Evolutionary conservation across 352 stramenopile species (phyloP), one percentile per base, ranked within the genome.

Genomic region (Phytophthora pinifolia): DNA sequence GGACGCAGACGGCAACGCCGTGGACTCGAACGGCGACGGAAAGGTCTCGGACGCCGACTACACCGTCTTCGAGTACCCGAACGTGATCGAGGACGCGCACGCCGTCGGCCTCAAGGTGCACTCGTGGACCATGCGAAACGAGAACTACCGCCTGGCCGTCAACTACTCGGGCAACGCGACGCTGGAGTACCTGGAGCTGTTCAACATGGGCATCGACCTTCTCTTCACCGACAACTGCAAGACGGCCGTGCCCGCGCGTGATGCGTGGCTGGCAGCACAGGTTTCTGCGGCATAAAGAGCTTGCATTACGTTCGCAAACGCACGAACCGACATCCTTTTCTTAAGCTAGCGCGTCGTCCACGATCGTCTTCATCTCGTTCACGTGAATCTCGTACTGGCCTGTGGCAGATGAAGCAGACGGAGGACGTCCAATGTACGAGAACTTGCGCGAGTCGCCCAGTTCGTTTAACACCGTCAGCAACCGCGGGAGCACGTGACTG

Each of bases 331-430:
- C 12, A 14, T 34, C 35, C 38, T 37, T 27, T 45, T 27, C 34
- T 76, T 66, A 88, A 5, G 75, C 64, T 14, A 96, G 65, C 20
- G 83, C 88, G 13, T 89, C 74, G 13, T 98, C 77, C 46, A 99
- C 73, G 48, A 99, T 98, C 25, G 79, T 61, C 44, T 92, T 76
- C 81, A 98, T 98, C 71, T 99, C 95, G 20, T 92, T 74, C 50
- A 94, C 47, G 61, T 99, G 96, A 31, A 99, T 69, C 51, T 92
- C 91, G 51, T 92, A 89, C 72, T 99, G 96, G 6, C 97, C 97
- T 34, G 97, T 99, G 18, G 97, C 97, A 32, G 97, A 95, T 14
- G 96, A 96, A 9, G 97, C 97, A 42, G 93, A 97, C 13, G 98
- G 92, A 17, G 76, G 59, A 15, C 97, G 88, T 9, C 97, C 97